Base-by-base conservation (phyloP, 371 early-diverging fungal genomes). In the Dichotomocladium elegans region DNA sequence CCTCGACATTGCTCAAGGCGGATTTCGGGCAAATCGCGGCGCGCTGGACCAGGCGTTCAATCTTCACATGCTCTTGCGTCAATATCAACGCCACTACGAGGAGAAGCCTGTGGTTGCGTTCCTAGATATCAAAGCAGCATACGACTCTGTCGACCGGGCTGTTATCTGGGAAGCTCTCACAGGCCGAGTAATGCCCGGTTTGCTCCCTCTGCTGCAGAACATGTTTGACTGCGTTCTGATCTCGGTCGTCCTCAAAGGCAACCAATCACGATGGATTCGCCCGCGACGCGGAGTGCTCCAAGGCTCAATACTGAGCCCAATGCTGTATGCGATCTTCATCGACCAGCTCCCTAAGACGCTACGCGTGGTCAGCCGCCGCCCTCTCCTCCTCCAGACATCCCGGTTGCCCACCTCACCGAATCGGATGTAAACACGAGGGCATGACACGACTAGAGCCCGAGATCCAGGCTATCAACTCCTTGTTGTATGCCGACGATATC, bases 121-220 rank as follows among this genome's bases (percentile, higher is more conserved):
- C 26, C 51, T 67, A 5, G 63, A 67, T 24, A 63, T 60, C 15
- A 59, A 62, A 25, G 25, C 51, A 12, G 68, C 58, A 0, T 64
- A 64, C 30, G 64, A 59, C 28, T 53, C 55, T 0, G 50, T 55
- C 1, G 42, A 58, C 26, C 48, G 64, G 3, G 30, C 27, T 6
- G 22, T 51, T 22, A 56, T 59, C n/a, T 64, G 60, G 64, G 11
- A 43, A 1, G 28, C 30, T 33, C 33, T 47, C 15, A 1, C 30
- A 14, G 25, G 24, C 21, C 19, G 5, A 3, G 22, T 47, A 2
- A 9, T 0, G 4, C 37, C 45, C 11, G 40, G 37, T 2, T 14
- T 49, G 0, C 45, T 53, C 4, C 17, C 26, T 3, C 42, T 64
- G 1, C 44, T 64, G 0, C 34, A 47, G 4, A 52, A 59, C 28